Evolutionary conservation across 805 yeast species (phyloP).

Genomic region (Ogataea henricii): DNA sequence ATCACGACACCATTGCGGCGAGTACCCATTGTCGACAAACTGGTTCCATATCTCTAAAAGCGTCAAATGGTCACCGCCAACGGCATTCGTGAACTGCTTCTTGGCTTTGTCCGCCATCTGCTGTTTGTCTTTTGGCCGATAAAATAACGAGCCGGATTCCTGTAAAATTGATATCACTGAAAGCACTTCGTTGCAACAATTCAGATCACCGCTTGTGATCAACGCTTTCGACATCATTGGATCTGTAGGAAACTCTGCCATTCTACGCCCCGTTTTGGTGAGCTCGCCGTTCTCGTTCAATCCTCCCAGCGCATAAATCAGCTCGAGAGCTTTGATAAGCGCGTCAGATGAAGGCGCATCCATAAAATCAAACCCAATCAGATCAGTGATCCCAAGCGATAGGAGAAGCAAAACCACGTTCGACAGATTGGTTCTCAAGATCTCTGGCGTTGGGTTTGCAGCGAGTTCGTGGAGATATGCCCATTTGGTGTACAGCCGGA

Average conservation of each 20-base stretch:
- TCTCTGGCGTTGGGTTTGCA: constrained; percentile 85
- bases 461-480: constrained; percentile 78
- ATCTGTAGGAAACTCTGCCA: constrained; percentile 92
- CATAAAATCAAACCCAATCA: constrained; percentile 83
- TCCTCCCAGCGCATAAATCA: constrained; percentile 86
- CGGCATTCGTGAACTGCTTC: constrained; percentile 50
- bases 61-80: constrained; percentile 78
- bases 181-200: constrained; percentile 68
- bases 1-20: constrained; percentile 83
- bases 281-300: constrained; percentile 75
- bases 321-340: constrained; percentile 72
- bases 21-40: constrained; percentile 69
- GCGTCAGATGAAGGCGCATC: constrained; percentile 83
- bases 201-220: constrained; percentile 57
- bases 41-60: constrained; percentile 73
- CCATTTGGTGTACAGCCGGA: constrained; percentile 82
- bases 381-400: constrained; percentile 82
- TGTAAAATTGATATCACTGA: constrained; percentile 83
- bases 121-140: constrained; percentile 66
- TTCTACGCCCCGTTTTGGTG: constrained; percentile 74
- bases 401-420: constrained; percentile 74
- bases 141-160: constrained; percentile 71
- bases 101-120: constrained; percentile 66
- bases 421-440: constrained; percentile 79
- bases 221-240: constrained; percentile 85